Base-by-base conservation (phyloP, 352 stramenopile species). In the Globisporangium canariense region DNA sequence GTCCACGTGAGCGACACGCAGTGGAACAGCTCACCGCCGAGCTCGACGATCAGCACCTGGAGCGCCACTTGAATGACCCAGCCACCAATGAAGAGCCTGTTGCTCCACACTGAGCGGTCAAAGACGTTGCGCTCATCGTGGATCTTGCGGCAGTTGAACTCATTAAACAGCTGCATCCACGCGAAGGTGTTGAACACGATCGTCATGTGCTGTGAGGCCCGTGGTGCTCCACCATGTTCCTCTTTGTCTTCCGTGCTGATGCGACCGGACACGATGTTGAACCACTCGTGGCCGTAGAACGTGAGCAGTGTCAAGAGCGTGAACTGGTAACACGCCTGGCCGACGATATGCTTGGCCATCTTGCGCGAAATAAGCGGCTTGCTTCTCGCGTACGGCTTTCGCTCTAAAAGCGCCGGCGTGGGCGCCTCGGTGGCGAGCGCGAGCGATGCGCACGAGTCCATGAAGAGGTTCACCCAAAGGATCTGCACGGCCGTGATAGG, bases 111-210 rank as follows among this genome's bases (percentile, higher is more conserved):
- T 9, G 52, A n/a, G 18, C 5, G 32, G 16, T 25, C 52, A 9
- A 58, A 45, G 7, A 58, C 52, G 52, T 32, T 58, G 52, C 25
- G 52, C 25, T 91, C 86, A 60, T 92, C 81, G 75, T 92, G 76
- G 69, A 91, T 91, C 59, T 93, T 91, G 46, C 83, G 81, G 65
- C 75, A 89, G 66, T 93, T 91, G 57, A 94, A 60, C 68, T 94
- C 80, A 58, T 94, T 94, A 63, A 91, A 99, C 34, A 99, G 83
- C 85, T 98, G 95, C 67, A 97, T 90, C 78, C 98, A 98, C 30
- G 99, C 96, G 71, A 99, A 99, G 14, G 94, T 91, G 74, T 99
- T 99, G 83, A 99, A 99, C 53, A 99, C 68, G 60, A 99, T 80
- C 2, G 96, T 98, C 79, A 97, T 98, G 80, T 99, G 97, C 62